Evolutionary conservation across 1,284 basidiomycete species (phyloP).

Genomic region (Malassezia vespertilionis): DNA sequence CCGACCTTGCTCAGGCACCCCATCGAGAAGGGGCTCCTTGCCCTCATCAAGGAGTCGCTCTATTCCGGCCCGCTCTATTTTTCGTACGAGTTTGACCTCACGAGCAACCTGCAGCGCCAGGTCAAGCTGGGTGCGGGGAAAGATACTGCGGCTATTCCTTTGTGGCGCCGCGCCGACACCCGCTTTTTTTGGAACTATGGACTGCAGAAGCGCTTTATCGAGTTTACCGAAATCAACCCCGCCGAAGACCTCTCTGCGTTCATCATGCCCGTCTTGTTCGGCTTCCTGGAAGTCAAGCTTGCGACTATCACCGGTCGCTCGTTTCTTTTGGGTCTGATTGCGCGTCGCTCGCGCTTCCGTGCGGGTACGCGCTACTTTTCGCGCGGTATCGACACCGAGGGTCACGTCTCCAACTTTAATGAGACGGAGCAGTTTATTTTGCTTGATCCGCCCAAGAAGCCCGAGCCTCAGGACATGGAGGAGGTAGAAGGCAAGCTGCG

Average conservation of each 20-base stretch:
- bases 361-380: conserved; percentile 96
- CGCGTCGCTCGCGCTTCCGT: conserved; percentile 80
- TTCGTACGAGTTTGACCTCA: conserved; percentile 83
- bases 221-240: conserved; percentile 13
- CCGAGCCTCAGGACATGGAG: conserved; percentile 44
- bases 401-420: conserved; percentile 51
- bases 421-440: conserved; percentile 55
- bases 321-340: conserved; percentile 76
- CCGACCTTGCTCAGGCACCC: conserved; percentile 59
- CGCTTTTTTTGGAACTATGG: conserved; percentile 98
- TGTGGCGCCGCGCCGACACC: conserved; percentile 70
- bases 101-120: conserved; percentile 76
- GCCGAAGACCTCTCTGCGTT: conserved; percentile 59
- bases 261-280: conserved; percentile 60
- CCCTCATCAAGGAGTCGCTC: conserved; percentile 75
- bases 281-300: conserved; percentile 69
- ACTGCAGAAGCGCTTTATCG: conserved; percentile 37
- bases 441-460: conserved; percentile 23
- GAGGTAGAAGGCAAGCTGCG: conserved; percentile 55
- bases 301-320: conserved; percentile 66
- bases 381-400: conserved; percentile 69
- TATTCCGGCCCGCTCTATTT: conserved; percentile 72
- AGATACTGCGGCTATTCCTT: conserved; percentile 51
- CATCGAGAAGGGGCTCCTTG: conserved; percentile 75
- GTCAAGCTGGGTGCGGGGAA: conserved; percentile 51